These are phyloP conservation scores for Lachnellula subtilissima DNA, from an alignment of 2,329 filamentous ascomycete genomes.

Conservation along the genomic window DNA sequence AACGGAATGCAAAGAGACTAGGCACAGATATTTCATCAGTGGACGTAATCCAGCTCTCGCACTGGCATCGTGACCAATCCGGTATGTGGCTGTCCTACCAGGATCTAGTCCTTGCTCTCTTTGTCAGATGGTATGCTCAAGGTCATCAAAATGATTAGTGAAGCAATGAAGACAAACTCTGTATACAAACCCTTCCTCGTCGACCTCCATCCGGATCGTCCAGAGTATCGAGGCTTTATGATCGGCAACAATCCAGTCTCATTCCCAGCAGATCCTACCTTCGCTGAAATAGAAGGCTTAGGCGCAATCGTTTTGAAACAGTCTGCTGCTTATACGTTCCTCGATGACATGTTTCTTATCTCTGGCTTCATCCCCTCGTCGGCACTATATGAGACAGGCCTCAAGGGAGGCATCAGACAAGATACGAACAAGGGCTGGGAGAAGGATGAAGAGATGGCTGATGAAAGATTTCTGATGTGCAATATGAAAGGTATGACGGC, in stretches of 20 bases:
- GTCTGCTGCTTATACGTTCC: conserved; percentile 38
- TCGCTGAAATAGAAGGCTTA: conserved; percentile 41
- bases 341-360: conserved; percentile 48
- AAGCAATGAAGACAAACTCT: conserved; percentile 32
- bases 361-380: conserved; percentile 48
- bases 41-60: conserved; percentile 45
- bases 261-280: conserved; percentile 48
- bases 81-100: conserved; percentile 24
- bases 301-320: conserved; percentile 39
- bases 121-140: conserved; percentile 38
- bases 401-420: conserved; percentile 41
- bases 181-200: conserved; percentile 33
- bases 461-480: conserved; percentile 51
- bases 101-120: not conserved
- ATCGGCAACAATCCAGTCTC: conserved; percentile 40
- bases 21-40: conserved; percentile 38
- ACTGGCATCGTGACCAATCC: conserved; percentile 53
- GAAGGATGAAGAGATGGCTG: conserved; percentile 44
- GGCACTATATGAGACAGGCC: conserved; percentile 45
- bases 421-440: conserved; percentile 38
- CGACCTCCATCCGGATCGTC: conserved; percentile 49
- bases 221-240: conserved; percentile 45
- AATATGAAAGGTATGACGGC: conserved; percentile 42
- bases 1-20: conserved; percentile 43
- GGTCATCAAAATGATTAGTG: conserved; percentile 44